Base-by-base conservation (phyloP, 495 filamentous ascomycete genomes). In the Stereocaulon alpinum region DNA sequence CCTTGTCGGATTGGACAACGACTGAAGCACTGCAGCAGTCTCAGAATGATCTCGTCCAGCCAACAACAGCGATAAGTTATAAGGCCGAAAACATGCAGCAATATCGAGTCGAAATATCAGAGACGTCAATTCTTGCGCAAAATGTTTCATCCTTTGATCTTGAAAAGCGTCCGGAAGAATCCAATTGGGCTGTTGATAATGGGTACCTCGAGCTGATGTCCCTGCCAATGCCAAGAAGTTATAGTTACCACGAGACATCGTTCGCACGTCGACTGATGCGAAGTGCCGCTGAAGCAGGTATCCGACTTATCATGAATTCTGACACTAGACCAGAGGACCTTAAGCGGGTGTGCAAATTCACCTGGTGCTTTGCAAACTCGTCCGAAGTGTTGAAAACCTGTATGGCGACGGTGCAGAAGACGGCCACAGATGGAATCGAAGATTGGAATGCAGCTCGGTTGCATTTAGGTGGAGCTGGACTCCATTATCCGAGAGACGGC, bases 251-350 rank as follows among this genome's bases (percentile, higher is more conserved):
- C 27, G 89, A 93, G 70, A 73, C 74, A 15, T 79, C 79, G n/a
- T 88, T 94, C 61, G 82, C 82, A 18, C 81, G 88, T 0, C 76
- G 83, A 14, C 74, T 93, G 27, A 86, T 89, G 22, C 78, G 89
- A 11, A 78, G 77, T 55, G 75, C 81, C 7, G 64, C 85, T 15
- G 89, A 95, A 69, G 71, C 75, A 43, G 86, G 77, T 6, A 78
- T 82, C 58, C 68, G 72, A 43, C 76, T 91, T n/a, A 71, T 91
- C 34, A 70, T 74, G 22, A 74, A 82, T 58, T 71, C 83, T 6
- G 68, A 72, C 51, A 70, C 81, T 2, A 74, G 82, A 0, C 75
- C 77, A 11, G 65, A 70, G 4, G 71, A 69, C 0, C 70, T 87
- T 52, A 68, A 76, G 29, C 73, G 77, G 47, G 74, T 85, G 24